Evolutionary conservation across 208 protist genomes (phyloP), one percentile per base, ranked within the genome.

Genomic region (Wallacemonas sp.): DNA sequence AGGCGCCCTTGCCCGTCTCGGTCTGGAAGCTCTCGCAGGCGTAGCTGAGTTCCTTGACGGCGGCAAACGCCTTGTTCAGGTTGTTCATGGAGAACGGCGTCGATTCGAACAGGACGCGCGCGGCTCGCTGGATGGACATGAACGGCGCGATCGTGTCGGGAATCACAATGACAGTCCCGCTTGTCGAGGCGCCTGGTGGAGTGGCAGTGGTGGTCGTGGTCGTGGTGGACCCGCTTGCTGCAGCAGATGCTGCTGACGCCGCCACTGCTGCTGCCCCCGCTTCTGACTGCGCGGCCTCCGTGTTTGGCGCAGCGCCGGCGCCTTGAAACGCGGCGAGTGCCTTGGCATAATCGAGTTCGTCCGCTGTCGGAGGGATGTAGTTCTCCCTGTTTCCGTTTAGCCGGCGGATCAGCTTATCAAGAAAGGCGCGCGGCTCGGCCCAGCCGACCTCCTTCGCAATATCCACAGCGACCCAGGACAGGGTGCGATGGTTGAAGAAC

Each of bases 21-120:
- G 1, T 17, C 3, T 19, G 52, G 32, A 58, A 58, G 52, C n/a
- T 39, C 52, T 83, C 74, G 41, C 81, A 83, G 2, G 83, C 74
- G 64, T 83, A 89, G 47, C 77, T 76, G 43, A 94, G 64, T 64
- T 86, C 85, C 67, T 88, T 92, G 21, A 94, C 68, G 29, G 84
- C 88, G 17, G 85, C 81, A 60, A 94, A 88, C 47, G 77, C 78
- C 44, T 87, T 90, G 54, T 78, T 78, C 19, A 94, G 33, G 65
- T 92, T 77, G 49, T 30, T 70, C 39, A 81, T 70, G 1, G 85
- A 87, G 58, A 90, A 94, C 1, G 88, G 80, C 12, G 79, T 94
- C 16, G 52, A 33, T 60, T 88, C 84, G 65, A 82, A 94, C 32
- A 78, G 58, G 1, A 76, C 46, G 34, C 83, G 84, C n/a, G 89